Evolutionary conservation across 768 basidiomycete species (phyloP), one percentile per base, ranked within the genome.

Genomic region (Tulasnella sp.): DNA sequence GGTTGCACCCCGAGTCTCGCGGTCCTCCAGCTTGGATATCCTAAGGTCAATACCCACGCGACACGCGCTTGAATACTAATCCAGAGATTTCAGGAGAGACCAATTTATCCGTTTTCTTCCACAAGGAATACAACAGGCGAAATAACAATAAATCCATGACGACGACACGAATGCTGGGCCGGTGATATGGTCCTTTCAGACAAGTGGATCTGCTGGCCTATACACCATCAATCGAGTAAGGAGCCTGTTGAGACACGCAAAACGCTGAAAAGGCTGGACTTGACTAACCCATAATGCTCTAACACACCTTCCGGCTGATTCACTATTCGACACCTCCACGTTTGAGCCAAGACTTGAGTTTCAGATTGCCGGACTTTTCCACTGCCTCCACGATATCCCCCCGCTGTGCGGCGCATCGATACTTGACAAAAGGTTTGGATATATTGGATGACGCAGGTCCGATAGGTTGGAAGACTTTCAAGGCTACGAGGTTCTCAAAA

Each of bases 281-380:
- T 28, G n/a, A 69, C 64, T 31, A 28, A 37, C 64, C 24, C 64
- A 18, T 20, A 18, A 69, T 31, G 31, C 28, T 16, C 18, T 18
- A 37, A 28, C n/a, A 22, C 64, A 69, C 18, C 58, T 8, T 60
- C 58, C 7, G 16, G 58, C 7, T n/a, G 31, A n/a, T n/a, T 28
- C 58, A 60, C 46, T 37, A 78, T 81, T 50, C 42, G 18, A 40
- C 77, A 7, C 44, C 54, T 8, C 81, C 72, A 18, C 91, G 93
- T 75, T 86, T 90, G 78, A 95, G 87, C 95, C 95, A 96, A 84
- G 93, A 94, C 84, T 90, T 93, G 78, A 96, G 85, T 82, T 89
- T 93, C 16, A 91, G 90, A 83, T 94, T 92, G 2, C 92, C 92
- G 72, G 88, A 88, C 83, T 86, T 89, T 72, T 93, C 92, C 37